Percentiles rank a stretch among this genome's conserved stretches.
phyloP scores from a whole-genome alignment of 176 grass and related monocot genomes.

The Triticum turgidum region DNA sequence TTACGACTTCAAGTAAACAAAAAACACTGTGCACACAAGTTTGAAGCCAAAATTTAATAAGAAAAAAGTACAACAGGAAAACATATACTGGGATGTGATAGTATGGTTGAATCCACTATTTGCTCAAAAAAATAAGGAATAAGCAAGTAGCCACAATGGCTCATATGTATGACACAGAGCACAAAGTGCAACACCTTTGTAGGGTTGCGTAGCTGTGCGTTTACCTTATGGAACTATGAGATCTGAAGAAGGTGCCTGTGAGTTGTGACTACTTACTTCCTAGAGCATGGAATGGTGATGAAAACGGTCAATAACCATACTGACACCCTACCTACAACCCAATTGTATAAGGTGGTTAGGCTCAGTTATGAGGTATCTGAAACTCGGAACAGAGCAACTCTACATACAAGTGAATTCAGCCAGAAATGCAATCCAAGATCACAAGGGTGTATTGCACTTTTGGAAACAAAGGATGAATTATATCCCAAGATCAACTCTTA shows the following conservation, averaged over 20 bases:
- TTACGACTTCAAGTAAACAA: conserved; percentile 4
- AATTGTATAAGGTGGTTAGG: background rate
- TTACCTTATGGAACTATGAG: background rate
- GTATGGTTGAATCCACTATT: background rate
- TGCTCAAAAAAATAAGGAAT: conserved; percentile 7
- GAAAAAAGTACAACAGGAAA: background rate
- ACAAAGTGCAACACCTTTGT: background rate
- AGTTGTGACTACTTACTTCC: background rate
- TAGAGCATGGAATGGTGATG: background rate
- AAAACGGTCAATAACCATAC: background rate
- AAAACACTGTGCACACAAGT: background rate
- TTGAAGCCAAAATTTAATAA: background rate
- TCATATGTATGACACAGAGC: background rate
- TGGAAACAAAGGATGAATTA: too few relatives aligned
- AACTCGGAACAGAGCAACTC: conserved; percentile 10
- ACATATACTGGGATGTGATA: background rate
- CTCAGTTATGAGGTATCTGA: background rate
- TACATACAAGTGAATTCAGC: too few relatives aligned
- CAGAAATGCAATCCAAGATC: too few relatives aligned
- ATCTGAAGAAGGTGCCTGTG: conserved; percentile 3
- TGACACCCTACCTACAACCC: background rate
- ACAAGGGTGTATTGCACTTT: too few relatives aligned
- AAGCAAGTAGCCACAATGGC: background rate
- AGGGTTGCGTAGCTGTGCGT: background rate
- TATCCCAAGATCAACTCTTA: too few relatives aligned